Conservation (phyloP, 83 land plant species). For the Thuja plicata region DNA sequence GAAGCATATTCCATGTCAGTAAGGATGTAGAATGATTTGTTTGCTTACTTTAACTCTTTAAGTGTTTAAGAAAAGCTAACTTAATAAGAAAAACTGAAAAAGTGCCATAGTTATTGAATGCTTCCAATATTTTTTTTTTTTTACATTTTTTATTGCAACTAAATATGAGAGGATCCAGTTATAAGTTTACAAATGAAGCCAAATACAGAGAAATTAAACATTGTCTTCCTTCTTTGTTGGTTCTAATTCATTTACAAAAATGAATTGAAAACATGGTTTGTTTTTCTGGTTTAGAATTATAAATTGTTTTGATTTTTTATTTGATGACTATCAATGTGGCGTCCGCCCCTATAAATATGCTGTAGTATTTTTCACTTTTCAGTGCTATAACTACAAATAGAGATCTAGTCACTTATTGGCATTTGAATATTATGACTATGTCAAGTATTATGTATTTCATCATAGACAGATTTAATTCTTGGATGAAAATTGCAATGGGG, state of each 20-base stretch:
- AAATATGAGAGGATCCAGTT: not conserved
- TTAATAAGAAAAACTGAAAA: not conserved
- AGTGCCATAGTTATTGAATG: not conserved
- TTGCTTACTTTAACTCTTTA: not conserved
- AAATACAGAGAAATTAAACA: not conserved
- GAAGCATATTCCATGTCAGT: constrained; percentile 94
- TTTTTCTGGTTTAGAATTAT: not conserved
- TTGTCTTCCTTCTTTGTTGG: not conserved
- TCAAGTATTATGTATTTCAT: not conserved
- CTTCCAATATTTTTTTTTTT: not conserved
- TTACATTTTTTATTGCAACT: not conserved
- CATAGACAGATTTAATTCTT: not conserved
- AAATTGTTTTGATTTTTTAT: not conserved
- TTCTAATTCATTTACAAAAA: not conserved
- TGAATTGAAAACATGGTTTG: not conserved
- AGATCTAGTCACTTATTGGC: not conserved
- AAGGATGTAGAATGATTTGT: constrained; percentile 15
- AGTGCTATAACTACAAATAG: not conserved
- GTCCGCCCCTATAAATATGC: not conserved
- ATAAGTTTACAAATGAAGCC: not conserved
- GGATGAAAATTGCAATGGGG: not conserved
- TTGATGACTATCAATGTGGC: not conserved
- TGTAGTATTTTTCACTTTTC: no score
- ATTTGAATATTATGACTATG: not conserved
- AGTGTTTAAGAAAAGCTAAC: not conserved